phyloP scores from a whole-genome alignment of 352 stramenopile species.

The Phytopythium kandeliae region DNA sequence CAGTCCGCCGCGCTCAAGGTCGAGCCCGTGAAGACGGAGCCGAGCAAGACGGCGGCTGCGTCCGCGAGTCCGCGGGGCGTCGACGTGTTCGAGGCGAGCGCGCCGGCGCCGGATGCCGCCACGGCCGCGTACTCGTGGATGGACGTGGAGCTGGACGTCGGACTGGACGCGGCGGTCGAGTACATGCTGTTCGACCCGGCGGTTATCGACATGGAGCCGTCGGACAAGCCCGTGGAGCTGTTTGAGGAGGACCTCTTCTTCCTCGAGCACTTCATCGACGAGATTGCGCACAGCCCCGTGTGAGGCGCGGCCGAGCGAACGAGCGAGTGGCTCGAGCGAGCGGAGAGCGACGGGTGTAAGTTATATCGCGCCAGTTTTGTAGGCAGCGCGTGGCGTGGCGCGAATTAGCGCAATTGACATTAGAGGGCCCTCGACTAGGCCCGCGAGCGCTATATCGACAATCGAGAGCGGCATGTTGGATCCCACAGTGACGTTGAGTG shows the following conservation, averaged over 20 bases:
- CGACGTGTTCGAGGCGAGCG: conserved; percentile 31
- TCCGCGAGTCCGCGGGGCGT: conserved; percentile 45
- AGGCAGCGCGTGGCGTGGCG: too few species aligned
- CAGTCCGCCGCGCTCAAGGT: conserved; percentile 16
- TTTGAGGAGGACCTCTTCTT: conserved; percentile 80
- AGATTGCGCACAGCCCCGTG: conserved; percentile 53
- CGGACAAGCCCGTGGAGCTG: conserved; percentile 63
- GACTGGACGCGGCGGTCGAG: conserved; percentile 60
- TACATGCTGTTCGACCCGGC: conserved; percentile 74
- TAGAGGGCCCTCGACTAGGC: too few species aligned
- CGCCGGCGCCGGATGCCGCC: conserved; percentile 15
- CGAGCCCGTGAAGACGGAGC: too few species aligned
- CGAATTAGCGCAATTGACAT: neutral
- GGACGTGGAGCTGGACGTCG: conserved; percentile 67
- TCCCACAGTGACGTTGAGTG: too few species aligned
- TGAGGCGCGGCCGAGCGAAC: conserved; percentile 1
- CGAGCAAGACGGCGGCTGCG: neutral
- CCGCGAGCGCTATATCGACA: too few species aligned
- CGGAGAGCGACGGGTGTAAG: neutral
- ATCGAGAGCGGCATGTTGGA: too few species aligned
- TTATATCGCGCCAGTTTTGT: conserved; percentile 7
- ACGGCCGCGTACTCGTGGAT: conserved; percentile 51
- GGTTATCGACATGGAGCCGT: conserved; percentile 70
- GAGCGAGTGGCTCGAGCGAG: neutral
- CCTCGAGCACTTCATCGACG: conserved; percentile 74